phyloP scores from a whole-genome alignment of 2,329 filamentous ascomycete species.

The Pseudopyricularia javanii region DNA sequence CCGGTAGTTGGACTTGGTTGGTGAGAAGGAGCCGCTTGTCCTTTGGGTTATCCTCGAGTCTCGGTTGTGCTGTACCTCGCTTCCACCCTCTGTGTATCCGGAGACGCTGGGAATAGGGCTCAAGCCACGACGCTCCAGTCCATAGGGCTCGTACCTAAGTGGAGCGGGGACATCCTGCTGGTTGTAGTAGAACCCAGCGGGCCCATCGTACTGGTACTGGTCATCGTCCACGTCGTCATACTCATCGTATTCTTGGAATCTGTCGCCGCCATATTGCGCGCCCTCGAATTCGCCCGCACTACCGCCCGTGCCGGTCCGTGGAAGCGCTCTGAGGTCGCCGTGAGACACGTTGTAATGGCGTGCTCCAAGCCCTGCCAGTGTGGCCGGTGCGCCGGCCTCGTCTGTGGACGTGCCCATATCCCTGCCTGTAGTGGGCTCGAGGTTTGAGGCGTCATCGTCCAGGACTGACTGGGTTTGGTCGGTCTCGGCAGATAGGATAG shows the following conservation, averaged over 20 bases:
- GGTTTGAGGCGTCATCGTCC: slow-evolving; percentile 50
- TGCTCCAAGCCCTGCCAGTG: slow-evolving; percentile 50
- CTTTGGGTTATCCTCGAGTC: slow-evolving; percentile 41
- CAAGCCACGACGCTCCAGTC: slow-evolving; percentile 56
- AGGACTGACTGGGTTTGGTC: slow-evolving; percentile 23
- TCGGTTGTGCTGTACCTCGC: slow-evolving; percentile 41
- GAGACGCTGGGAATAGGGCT: slow-evolving; percentile 91
- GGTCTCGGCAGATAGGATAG: slow-evolving; percentile 71
- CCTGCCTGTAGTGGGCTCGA: slow-evolving; percentile 46
- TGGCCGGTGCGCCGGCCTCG: slow-evolving; percentile 40
- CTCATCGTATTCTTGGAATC: slow-evolving; percentile 25
- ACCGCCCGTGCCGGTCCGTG: slow-evolving; percentile 29
- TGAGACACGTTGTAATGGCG: slow-evolving; percentile 54
- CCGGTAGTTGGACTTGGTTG: slow-evolving; percentile 40
- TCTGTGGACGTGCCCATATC: slow-evolving; percentile 54
- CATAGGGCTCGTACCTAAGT: slow-evolving; percentile 55
- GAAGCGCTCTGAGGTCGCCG: slow-evolving; percentile 42
- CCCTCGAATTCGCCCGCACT: slow-evolving; percentile 35
- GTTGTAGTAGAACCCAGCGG: slow-evolving; percentile 36
- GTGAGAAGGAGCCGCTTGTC: slow-evolving; percentile 42
- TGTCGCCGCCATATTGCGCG: slow-evolving; percentile 30
- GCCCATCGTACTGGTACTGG: slow-evolving; percentile 21
- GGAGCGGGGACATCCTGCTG: slow-evolving; percentile 53
- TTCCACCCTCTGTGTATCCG: slow-evolving; percentile 64
- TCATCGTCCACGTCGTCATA: slow-evolving; percentile 29